phyloP scores from a whole-genome alignment of 2,329 filamentous ascomycete genomes.

The Helminthosporium solani region DNA sequence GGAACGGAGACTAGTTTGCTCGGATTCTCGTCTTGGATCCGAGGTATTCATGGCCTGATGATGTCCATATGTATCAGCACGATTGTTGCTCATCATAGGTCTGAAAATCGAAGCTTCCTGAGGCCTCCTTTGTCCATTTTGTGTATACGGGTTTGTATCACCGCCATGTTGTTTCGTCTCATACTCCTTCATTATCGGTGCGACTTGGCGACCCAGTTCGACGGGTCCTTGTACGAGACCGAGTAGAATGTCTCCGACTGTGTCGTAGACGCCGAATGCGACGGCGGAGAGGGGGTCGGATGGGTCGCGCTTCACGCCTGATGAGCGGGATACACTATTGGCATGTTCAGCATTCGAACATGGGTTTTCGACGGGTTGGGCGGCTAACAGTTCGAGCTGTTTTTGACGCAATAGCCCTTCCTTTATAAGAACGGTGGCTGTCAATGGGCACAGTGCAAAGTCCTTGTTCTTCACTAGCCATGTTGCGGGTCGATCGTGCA shows the following conservation, averaged over 20 bases:
- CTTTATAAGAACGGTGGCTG: conserved; percentile 28
- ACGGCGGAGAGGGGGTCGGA: conserved; percentile 24
- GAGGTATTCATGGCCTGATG: not conserved
- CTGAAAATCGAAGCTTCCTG: not conserved
- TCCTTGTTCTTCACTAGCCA: conserved; percentile 31
- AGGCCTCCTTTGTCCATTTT: not conserved
- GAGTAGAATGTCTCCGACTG: conserved; percentile 20
- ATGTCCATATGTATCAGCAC: not conserved
- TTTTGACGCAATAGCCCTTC: conserved; percentile 24
- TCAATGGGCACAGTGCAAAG: conserved; percentile 27
- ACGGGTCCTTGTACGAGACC: conserved; percentile 25
- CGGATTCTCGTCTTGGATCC: not conserved
- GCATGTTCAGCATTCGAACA: not conserved
- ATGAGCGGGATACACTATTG: conserved; percentile 12
- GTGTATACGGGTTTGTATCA: not conserved
- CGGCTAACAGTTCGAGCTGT: conserved; percentile 31
- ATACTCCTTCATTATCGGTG: conserved; percentile 7
- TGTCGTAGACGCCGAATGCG: conserved; percentile 23
- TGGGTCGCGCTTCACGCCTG: conserved; percentile 21
- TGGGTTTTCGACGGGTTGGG: not conserved
- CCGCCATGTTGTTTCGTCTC: conserved; percentile 2
- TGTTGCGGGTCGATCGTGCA: conserved; percentile 25
- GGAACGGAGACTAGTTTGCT: not conserved
- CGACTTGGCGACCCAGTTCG: conserved; percentile 19
- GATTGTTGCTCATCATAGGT: too few species aligned